Conservation (phyloP, 192 early-diverging fungal genomes). For the Backusella westeae region DNA sequence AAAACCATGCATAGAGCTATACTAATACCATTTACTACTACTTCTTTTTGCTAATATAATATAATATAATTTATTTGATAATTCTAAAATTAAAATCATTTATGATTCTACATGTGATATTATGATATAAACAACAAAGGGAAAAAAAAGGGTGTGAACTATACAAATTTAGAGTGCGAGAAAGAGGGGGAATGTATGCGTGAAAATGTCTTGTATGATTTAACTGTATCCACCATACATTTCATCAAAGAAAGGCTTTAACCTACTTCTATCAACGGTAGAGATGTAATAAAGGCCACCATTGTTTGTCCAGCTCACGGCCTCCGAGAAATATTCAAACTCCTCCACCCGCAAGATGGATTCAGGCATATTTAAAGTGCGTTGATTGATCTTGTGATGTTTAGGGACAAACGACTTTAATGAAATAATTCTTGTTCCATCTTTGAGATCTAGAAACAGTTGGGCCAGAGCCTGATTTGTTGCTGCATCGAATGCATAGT, state of each 20-base stretch:
- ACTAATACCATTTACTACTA: not conserved
- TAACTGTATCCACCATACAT: conserved; percentile 14
- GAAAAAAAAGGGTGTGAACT: not conserved
- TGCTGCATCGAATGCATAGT: conserved; percentile 87
- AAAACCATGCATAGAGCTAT: not conserved
- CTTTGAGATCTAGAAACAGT: conserved; percentile 90
- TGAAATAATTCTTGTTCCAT: conserved; percentile 81
- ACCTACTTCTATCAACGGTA: conserved; percentile 66
- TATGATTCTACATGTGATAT: not conserved
- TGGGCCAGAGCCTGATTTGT: conserved; percentile 83
- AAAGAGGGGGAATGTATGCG: not conserved
- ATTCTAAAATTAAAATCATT: not conserved
- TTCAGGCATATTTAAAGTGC: conserved; percentile 67
- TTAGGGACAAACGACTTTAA: conserved; percentile 81
- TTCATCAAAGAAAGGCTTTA: conserved; percentile 41
- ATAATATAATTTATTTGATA: conserved; percentile 1
- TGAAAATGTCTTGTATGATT: not conserved
- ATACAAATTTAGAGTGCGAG: not conserved
- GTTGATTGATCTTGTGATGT: conserved; percentile 72
- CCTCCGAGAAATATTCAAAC: conserved; percentile 67
- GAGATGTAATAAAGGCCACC: conserved; percentile 80
- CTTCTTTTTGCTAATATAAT: not conserved
- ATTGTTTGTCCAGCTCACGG: conserved; percentile 77
- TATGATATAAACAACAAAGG: conserved; percentile 9
- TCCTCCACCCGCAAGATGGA: conserved; percentile 66